These are phyloP conservation scores for Pichia sp. DNA, from an alignment of 1,139 yeast genomes.

Conservation along the genomic window DNA sequence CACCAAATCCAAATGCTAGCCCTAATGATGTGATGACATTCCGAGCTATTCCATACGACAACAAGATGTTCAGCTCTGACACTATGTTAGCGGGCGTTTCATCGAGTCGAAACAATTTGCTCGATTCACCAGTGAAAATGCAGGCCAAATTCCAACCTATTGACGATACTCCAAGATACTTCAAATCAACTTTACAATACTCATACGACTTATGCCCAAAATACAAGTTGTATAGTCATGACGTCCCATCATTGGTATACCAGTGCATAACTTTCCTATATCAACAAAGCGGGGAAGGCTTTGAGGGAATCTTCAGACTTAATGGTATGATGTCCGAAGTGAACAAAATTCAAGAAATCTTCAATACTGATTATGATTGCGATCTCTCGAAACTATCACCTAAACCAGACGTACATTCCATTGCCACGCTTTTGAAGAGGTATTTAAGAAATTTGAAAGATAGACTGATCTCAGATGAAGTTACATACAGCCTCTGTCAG, in stretches of 20 bases:
- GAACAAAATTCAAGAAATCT: conserved; percentile 61
- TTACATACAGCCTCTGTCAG: conserved; percentile 21
- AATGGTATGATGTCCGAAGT: conserved; percentile 86
- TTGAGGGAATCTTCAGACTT: conserved; percentile 86
- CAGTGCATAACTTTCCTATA: conserved; percentile 69
- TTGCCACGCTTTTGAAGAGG: conserved; percentile 29
- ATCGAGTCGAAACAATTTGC: not conserved
- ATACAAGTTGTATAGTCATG: conserved; percentile 20
- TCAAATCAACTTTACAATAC: conserved; percentile 57
- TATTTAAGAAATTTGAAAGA: conserved; percentile 26
- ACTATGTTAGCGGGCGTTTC: not conserved
- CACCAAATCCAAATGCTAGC: conserved; percentile 7
- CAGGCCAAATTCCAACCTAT: conserved; percentile 20
- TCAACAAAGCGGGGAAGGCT: conserved; percentile 64
- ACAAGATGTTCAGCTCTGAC: conserved; percentile 13
- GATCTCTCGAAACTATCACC: conserved; percentile 37
- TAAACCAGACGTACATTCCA: conserved; percentile 29
- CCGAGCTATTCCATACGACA: conserved; percentile 27
- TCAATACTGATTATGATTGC: conserved; percentile 52
- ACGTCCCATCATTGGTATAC: conserved; percentile 70
- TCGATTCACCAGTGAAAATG: conserved; percentile 9
- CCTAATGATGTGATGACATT: conserved; percentile 22
- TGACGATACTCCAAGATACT: conserved; percentile 28
- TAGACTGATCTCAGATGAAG: conserved; percentile 23
- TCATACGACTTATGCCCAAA: conserved; percentile 45